Conservation (phyloP, 306 rosid genomes). For the Echinosophora koreensis region DNA sequence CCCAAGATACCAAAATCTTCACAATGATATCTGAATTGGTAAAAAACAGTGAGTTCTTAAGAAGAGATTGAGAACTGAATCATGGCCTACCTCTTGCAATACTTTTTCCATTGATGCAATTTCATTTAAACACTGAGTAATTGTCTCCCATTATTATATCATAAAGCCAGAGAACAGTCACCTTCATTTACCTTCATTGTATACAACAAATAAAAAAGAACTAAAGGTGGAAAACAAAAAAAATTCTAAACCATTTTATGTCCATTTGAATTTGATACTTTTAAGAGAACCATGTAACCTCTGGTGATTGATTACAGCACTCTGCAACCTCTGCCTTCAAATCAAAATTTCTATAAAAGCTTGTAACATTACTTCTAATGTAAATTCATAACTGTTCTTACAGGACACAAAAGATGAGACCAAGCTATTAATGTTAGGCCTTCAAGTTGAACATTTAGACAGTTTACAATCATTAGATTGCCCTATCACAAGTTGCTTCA, state of each 20-base stretch:
- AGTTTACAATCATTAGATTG: no score
- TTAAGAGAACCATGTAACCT: not conserved
- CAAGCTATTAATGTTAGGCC: no score
- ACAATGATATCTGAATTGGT: conserved; percentile 49
- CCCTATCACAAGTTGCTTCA: no score
- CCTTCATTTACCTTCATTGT: no score
- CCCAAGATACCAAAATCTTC: conserved; percentile 86
- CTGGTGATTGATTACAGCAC: conserved; percentile 33
- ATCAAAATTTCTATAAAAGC: conserved; percentile 26
- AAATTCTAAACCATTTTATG: no score
- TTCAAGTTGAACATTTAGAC: no score
- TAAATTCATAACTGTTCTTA: conserved; percentile 33
- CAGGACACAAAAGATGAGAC: not conserved
- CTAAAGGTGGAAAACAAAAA: no score
- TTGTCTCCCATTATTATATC: no score
- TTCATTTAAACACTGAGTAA: no score
- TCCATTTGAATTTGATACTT: no score
- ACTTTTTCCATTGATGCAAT: conserved; percentile 73
- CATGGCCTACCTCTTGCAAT: conserved; percentile 75
- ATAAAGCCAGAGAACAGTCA: no score
- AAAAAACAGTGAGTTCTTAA: conserved; percentile 35
- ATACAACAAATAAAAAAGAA: no score
- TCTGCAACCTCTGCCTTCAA: conserved; percentile 22
- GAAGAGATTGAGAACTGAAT: conserved; percentile 32
- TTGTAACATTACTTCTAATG: conserved; percentile 13